phyloP scores from a whole-genome alignment of 176 grass and related monocot genomes.

The Carex littledalei region DNA sequence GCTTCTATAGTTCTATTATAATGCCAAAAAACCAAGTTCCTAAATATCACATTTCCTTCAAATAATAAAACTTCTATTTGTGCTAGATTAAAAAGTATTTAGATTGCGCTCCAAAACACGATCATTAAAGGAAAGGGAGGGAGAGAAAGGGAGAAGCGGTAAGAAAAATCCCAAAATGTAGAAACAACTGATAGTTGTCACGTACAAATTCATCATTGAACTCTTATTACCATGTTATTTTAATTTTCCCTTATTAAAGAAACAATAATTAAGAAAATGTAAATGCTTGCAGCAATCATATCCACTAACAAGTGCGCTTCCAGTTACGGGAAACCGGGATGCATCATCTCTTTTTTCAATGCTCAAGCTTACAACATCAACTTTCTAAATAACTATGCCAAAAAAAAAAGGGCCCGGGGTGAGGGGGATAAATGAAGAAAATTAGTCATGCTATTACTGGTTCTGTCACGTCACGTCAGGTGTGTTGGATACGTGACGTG shows the following conservation, averaged over 20 bases:
- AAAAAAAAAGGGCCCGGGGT: too few species aligned
- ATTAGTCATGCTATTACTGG: too few species aligned
- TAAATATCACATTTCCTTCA: neutral
- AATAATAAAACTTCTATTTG: neutral
- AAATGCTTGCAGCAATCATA: neutral
- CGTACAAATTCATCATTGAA: neutral
- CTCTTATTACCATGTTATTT: neutral
- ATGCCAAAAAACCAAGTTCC: neutral
- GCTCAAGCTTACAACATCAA: neutral
- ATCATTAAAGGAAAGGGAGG: too few species aligned
- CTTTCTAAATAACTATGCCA: neutral
- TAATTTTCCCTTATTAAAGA: neutral
- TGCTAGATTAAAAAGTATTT: neutral
- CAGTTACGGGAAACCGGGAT: conserved; percentile 19
- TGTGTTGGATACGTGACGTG: too few species aligned
- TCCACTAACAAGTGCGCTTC: conserved; percentile 22
- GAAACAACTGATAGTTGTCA: neutral
- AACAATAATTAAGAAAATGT: neutral
- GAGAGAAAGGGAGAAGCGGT: too few species aligned
- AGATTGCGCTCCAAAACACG: neutral
- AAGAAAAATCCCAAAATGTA: neutral
- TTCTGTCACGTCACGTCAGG: too few species aligned
- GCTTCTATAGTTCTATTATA: neutral
- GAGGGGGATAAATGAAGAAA: too few species aligned
- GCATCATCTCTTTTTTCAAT: neutral